Conservation (phyloP, 2,329 filamentous ascomycete species). For the Exophiala mesophila region DNA sequence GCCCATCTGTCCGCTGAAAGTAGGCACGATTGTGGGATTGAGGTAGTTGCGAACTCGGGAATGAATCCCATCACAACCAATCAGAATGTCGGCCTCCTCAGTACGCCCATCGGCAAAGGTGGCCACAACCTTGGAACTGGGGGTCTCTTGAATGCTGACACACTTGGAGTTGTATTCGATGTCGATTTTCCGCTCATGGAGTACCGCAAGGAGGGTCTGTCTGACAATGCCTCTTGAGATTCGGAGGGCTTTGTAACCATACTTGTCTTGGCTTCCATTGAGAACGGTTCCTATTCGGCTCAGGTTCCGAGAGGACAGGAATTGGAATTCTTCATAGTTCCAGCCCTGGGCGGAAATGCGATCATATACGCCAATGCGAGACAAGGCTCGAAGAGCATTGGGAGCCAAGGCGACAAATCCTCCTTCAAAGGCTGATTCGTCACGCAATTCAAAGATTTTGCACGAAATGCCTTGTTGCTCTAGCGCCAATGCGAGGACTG, state of each 20-base stretch:
- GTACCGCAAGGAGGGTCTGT: conserved; percentile 11
- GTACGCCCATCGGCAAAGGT: conserved; percentile 14
- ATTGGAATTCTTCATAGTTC: conserved; percentile 48
- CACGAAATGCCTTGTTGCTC: conserved; percentile 46
- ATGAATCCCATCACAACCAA: conserved; percentile 30
- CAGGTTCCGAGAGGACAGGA: conserved; percentile 35
- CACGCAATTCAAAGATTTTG: conserved; percentile 50
- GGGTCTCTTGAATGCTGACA: conserved; percentile 14
- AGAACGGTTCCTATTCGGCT: conserved; percentile 12
- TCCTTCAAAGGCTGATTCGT: conserved; percentile 43
- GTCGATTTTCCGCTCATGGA: conserved; percentile 13
- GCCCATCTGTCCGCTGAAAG: conserved; percentile 22
- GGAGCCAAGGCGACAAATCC: conserved; percentile 57
- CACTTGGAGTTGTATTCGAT: conserved; percentile 14
- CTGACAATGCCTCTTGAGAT: conserved; percentile 19
- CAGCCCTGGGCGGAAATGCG: conserved; percentile 43
- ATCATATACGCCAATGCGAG: conserved; percentile 46
- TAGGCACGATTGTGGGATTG: conserved; percentile 11
- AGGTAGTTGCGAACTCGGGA: conserved; percentile 18
- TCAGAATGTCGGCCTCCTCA: conserved; percentile 24
- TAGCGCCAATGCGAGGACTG: conserved; percentile 52
- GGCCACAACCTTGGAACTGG: conserved; percentile 7
- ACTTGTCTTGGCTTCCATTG: conserved; percentile 29
- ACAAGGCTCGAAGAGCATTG: conserved; percentile 52
- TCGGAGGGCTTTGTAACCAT: conserved; percentile 28